Conservation (phyloP, 768 basidiomycete genomes). For the Mycena capillaripes region DNA sequence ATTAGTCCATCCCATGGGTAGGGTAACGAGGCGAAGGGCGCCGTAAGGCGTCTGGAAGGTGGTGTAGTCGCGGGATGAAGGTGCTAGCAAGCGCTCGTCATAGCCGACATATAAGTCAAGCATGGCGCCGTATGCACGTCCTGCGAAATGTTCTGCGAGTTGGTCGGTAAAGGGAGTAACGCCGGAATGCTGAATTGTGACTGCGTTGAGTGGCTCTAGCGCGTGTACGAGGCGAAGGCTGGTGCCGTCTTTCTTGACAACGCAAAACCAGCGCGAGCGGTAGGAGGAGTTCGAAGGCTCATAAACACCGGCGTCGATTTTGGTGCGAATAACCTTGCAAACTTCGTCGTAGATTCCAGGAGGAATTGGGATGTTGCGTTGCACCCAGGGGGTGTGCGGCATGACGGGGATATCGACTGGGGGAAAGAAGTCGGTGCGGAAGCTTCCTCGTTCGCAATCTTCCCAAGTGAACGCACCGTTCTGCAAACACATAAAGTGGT, state of each 20-base stretch:
- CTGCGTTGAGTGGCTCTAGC: conserved; percentile 38
- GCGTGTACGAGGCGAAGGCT: conserved; percentile 37
- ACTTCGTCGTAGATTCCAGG: conserved; percentile 40
- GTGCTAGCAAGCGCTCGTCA: conserved; percentile 43
- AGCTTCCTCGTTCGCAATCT: conserved; percentile 32
- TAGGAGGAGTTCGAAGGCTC: conserved; percentile 30
- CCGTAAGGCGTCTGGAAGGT: conserved; percentile 48
- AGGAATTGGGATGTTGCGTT: conserved; percentile 36
- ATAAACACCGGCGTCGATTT: conserved; percentile 16
- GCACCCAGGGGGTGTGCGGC: conserved; percentile 41
- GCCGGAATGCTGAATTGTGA: too few relatives aligned
- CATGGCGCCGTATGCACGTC: not conserved
- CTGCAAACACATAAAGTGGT: conserved; percentile 29
- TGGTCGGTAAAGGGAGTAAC: conserved; percentile 33
- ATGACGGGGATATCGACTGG: conserved; percentile 38
- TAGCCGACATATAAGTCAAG: conserved; percentile 44
- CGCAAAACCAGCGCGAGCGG: conserved; percentile 37
- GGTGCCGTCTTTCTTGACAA: conserved; percentile 36
- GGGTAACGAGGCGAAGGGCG: conserved; percentile 34
- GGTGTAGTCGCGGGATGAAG: conserved; percentile 46
- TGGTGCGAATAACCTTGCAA: conserved; percentile 25
- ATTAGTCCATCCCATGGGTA: conserved; percentile 50
- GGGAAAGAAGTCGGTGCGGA: conserved; percentile 42
- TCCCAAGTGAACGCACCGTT: conserved; percentile 39
- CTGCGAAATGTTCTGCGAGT: conserved; percentile 19